phyloP scores from a whole-genome alignment of 768 basidiomycete genomes.

The Leccinum longicurvipes region DNA sequence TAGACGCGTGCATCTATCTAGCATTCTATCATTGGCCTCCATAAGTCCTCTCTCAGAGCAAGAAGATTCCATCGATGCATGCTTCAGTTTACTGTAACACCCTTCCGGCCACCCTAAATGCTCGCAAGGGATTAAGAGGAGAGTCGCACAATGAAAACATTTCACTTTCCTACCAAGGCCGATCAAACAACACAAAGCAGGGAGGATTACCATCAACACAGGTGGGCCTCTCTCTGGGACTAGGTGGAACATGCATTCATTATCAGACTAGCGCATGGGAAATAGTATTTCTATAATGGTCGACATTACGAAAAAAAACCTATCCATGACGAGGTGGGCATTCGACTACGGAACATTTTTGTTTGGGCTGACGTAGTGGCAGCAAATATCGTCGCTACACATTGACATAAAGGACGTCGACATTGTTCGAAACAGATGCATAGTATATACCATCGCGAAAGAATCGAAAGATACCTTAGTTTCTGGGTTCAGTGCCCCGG shows the following conservation, averaged over 20 bases:
- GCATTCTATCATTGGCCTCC: constrained; percentile 55
- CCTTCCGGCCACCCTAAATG: constrained; percentile 59
- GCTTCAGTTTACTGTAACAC: constrained; percentile 55
- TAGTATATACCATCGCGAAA: background rate
- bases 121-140: constrained; percentile 45
- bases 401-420: constrained; percentile 9
- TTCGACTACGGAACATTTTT: background rate
- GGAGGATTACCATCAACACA: constrained; percentile 2
- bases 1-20: constrained; percentile 52
- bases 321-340: constrained; percentile 36
- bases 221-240: background rate
- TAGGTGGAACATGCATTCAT: background rate
- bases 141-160: constrained; percentile 8
- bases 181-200: background rate
- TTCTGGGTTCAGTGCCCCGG: background rate
- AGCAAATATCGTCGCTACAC: background rate
- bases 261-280: constrained; percentile 21
- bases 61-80: background rate
- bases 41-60: constrained; percentile 35
- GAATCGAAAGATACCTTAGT: background rate
- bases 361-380: background rate
- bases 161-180: constrained; percentile 15
- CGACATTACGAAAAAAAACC: constrained; percentile 57
- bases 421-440: constrained; percentile 2
- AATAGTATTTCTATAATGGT: constrained; percentile 63